phyloP scores from a whole-genome alignment of 2,329 filamentous ascomycete genomes.

The Berkeleyomyces basicola region DNA sequence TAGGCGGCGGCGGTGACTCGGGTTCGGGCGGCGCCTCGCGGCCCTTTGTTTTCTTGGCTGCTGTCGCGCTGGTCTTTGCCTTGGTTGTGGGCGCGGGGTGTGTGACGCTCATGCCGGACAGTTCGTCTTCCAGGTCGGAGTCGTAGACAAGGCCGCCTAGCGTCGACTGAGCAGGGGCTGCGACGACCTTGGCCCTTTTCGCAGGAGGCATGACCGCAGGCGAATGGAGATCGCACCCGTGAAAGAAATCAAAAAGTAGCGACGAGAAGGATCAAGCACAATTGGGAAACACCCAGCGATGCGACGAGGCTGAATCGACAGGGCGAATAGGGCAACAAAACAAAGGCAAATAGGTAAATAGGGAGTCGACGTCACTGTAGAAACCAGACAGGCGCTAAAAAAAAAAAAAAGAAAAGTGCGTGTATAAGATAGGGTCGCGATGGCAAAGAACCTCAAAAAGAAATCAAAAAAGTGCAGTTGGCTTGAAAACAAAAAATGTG shows the following conservation, averaged over 20 bases:
- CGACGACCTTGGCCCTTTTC: constrained; percentile 3
- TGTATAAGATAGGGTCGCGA: background rate
- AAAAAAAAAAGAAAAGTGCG: background rate
- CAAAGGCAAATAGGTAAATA: background rate
- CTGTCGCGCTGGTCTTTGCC: background rate
- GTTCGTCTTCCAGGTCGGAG: constrained; percentile 9
- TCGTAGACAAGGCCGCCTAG: constrained; percentile 7
- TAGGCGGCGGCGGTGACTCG: background rate
- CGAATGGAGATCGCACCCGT: background rate
- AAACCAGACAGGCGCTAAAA: background rate
- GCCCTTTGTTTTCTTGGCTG: background rate
- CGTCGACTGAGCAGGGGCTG: background rate
- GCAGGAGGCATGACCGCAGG: constrained; percentile 7
- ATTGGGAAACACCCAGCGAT: too few relatives aligned
- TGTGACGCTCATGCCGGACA: constrained; percentile 8
- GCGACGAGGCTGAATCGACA: background rate
- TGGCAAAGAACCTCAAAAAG: background rate
- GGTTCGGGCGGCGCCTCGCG: background rate
- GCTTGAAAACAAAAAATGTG: background rate
- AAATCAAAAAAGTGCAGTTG: background rate
- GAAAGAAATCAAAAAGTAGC: background rate
- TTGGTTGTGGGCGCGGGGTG: background rate
- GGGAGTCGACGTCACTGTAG: background rate
- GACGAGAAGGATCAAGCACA: background rate
- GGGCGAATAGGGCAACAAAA: background rate